Percentiles rank a stretch among this genome's conserved stretches.
phyloP scores from a whole-genome alignment of 768 basidiomycete genomes.

The Pluteus cervinus region DNA sequence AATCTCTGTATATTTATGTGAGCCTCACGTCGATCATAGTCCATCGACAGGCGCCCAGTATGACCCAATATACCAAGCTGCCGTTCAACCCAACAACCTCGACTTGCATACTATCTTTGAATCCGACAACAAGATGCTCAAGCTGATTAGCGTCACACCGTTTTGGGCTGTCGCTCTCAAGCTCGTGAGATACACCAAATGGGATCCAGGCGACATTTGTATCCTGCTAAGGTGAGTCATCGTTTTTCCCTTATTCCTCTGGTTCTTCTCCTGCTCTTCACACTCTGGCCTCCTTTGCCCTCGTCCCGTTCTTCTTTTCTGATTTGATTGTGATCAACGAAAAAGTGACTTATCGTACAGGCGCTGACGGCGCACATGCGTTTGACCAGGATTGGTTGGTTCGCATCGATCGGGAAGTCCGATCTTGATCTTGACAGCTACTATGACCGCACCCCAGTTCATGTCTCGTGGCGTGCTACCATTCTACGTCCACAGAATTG shows the following conservation, averaged over 20 bases:
- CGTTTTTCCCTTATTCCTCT: neutral
- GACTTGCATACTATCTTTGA: slow-evolving; percentile 51
- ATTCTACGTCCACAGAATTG: neutral
- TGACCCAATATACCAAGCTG: slow-evolving; percentile 57
- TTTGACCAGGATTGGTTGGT: no score
- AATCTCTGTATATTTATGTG: neutral
- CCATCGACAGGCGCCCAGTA: slow-evolving; percentile 18
- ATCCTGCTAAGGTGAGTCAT: slow-evolving; percentile 55
- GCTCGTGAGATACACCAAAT: slow-evolving; percentile 57
- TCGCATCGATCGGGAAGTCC: neutral
- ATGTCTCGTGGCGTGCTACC: neutral
- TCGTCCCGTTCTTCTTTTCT: no score
- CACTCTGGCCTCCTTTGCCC: neutral
- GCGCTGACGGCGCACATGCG: no score
- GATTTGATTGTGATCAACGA: no score
- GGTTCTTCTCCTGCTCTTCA: neutral
- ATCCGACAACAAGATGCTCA: slow-evolving; percentile 44
- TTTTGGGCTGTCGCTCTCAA: slow-evolving; percentile 73
- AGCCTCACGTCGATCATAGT: neutral
- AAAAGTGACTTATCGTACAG: no score
- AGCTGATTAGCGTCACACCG: slow-evolving; percentile 56
- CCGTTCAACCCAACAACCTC: slow-evolving; percentile 45
- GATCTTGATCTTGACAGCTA: neutral
- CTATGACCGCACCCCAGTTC: neutral
- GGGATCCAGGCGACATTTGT: slow-evolving; percentile 62